phyloP scores from a whole-genome alignment of 257 asterid species.

The Petunia axillaris region DNA sequence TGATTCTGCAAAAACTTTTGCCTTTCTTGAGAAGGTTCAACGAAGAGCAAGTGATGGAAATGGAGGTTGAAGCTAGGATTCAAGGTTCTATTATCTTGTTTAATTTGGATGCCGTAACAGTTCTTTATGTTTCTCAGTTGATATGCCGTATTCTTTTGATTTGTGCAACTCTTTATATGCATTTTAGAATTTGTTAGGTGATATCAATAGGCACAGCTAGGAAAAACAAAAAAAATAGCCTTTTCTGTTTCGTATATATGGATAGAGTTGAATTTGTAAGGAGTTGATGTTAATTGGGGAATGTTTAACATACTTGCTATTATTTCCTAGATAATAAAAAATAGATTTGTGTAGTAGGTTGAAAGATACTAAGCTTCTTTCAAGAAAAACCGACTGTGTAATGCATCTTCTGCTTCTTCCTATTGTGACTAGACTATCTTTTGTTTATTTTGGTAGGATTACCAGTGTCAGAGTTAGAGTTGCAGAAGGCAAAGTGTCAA shows the following conservation, averaged over 20 bases:
- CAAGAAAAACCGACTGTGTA: neutral
- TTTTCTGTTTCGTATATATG: neutral
- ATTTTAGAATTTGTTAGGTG: neutral
- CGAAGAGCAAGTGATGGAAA: conserved; percentile 63
- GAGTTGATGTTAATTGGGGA: neutral
- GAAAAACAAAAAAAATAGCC: neutral
- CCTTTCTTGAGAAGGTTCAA: conserved; percentile 64
- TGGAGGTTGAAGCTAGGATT: conserved; percentile 67
- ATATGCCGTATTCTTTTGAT: neutral
- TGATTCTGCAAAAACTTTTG: conserved; percentile 59
- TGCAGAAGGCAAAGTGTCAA: conserved; percentile 32
- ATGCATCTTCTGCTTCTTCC: conserved; percentile 16
- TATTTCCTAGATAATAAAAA: neutral
- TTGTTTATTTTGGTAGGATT: conserved; percentile 50
- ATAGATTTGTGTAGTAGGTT: neutral
- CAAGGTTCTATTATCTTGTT: conserved; percentile 44
- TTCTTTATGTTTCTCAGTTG: neutral
- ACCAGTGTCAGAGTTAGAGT: conserved; percentile 49
- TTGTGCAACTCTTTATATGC: neutral
- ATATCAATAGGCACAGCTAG: neutral
- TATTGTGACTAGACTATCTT: neutral
- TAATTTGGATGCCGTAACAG: neutral
- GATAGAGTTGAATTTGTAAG: neutral
- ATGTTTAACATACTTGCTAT: neutral
- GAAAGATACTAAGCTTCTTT: neutral